Conservation (phyloP, 2,329 filamentous ascomycete species). For the Verticillium nonalfalfae region DNA sequence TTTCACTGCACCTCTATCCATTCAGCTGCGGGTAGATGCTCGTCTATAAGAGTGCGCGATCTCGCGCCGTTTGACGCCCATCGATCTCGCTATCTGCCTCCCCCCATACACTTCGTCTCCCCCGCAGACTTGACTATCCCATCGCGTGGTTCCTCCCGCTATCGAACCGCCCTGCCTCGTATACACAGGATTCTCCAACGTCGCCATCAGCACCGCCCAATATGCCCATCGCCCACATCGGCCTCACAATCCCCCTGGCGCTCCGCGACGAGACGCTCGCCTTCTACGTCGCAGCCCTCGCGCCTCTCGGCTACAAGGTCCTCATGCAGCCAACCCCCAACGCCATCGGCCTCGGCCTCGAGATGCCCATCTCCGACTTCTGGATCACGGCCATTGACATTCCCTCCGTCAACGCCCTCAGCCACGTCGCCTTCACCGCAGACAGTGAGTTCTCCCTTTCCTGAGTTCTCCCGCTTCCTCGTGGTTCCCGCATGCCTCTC, state of each 20-base stretch:
- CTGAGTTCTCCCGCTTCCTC: too few species aligned
- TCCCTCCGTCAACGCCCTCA: constrained; percentile 10
- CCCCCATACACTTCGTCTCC: not conserved
- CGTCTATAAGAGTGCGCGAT: not conserved
- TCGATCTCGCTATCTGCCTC: not conserved
- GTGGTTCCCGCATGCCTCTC: too few species aligned
- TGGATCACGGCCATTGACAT: constrained; percentile 14
- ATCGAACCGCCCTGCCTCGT: too few species aligned
- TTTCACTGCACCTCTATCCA: not conserved
- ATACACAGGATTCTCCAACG: too few species aligned
- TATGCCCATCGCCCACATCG: constrained; percentile 29
- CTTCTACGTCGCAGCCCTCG: constrained; percentile 27
- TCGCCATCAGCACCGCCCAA: constrained; percentile 1
- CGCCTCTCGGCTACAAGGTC: constrained; percentile 27
- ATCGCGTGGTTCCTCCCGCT: too few species aligned
- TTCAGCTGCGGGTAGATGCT: not conserved
- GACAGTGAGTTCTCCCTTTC: too few species aligned
- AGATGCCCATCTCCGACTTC: constrained; percentile 20
- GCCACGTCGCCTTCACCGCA: constrained; percentile 24
- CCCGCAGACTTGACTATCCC: not conserved
- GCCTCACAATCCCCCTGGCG: constrained; percentile 20
- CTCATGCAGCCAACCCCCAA: constrained; percentile 17
- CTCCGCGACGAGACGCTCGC: constrained; percentile 19
- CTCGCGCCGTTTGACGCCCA: not conserved
- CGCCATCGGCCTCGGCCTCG: constrained; percentile 23